phyloP scores from a whole-genome alignment of 352 stramenopile genomes.

The Phytopythium delawarense region DNA sequence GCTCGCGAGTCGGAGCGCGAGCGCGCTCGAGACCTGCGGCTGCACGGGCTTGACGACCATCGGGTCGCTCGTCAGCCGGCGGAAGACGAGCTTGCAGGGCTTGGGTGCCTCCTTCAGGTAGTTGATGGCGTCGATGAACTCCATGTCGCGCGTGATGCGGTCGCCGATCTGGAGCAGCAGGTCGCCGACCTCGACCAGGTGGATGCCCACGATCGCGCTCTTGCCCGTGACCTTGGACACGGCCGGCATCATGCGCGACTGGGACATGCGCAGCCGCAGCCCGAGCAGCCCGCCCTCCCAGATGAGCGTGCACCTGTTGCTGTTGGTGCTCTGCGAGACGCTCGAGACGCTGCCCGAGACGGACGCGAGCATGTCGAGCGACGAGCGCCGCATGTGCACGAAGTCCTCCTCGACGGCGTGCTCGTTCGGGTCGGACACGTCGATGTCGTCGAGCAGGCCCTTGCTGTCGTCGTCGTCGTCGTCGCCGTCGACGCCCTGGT shows the following conservation, averaged over 20 bases:
- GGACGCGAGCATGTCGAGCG: conserved; percentile 64
- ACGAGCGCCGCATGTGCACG: conserved; percentile 58
- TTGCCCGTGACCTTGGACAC: conserved; percentile 85
- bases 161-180: conserved; percentile 72
- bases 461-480: conserved; percentile 26
- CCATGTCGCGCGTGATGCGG: conserved; percentile 67
- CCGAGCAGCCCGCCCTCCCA: conserved; percentile 82
- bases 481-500: conserved; percentile 38
- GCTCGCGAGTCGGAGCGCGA: conserved; percentile 63
- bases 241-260: conserved; percentile 71
- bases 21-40: conserved; percentile 56
- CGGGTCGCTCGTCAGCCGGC: conserved; percentile 56
- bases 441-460: conserved; percentile 20
- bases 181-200: conserved; percentile 82
- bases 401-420: conserved; percentile 63
- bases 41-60: conserved; percentile 80
- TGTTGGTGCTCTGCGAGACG: conserved; percentile 45
- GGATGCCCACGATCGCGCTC: conserved; percentile 82
- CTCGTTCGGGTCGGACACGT: conserved; percentile 50
- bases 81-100: conserved; percentile 75
- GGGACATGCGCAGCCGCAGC: conserved; percentile 71
- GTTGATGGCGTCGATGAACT: conserved; percentile 80
- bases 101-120: conserved; percentile 80
- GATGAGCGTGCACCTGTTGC: conserved; percentile 75
- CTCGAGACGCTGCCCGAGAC: conserved; percentile 61